Percentiles rank a stretch among this genome's conserved stretches.
These are phyloP conservation scores for Paramecium octaurelia DNA, from an alignment of 73 alveolate species.

Conservation along the genomic window DNA sequence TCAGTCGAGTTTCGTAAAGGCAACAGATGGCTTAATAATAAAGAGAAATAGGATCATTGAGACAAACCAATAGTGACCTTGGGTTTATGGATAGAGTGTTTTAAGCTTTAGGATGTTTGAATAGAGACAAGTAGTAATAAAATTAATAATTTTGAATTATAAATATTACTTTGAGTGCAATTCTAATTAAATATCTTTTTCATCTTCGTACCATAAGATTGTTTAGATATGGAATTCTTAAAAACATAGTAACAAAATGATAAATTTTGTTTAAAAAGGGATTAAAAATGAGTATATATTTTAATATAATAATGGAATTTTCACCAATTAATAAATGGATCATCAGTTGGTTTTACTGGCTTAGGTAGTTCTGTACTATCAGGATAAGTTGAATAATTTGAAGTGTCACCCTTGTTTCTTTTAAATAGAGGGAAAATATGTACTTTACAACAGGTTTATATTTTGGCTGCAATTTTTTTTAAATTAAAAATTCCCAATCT, in stretches of 20 bases:
- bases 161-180: not conserved
- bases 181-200: not conserved
- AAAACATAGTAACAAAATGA: no score
- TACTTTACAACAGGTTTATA: slow-evolving; percentile 81
- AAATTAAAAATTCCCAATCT: slow-evolving; percentile 66
- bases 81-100: slow-evolving; percentile 56
- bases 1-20: not conserved
- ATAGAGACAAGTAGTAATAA: slow-evolving; percentile 43
- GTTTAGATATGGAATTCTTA: not conserved
- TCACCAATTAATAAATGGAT: slow-evolving; percentile 91
- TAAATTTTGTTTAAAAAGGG: not conserved
- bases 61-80: slow-evolving; percentile 10
- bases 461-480: slow-evolving; percentile 80
- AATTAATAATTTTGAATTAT: not conserved
- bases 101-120: slow-evolving; percentile 54
- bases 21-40: not conserved
- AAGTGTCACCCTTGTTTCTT: slow-evolving; percentile 67
- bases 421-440: not conserved
- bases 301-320: not conserved
- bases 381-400: slow-evolving; percentile 88
- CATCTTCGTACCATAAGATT: no score
- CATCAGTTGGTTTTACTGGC: slow-evolving; percentile 76
- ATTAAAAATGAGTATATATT: not conserved
- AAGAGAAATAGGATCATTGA: slow-evolving; percentile 6
- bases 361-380: slow-evolving; percentile 83